Evolutionary conservation across 495 filamentous ascomycete species (phyloP).

Genomic region (Echria macrotheca): DNA sequence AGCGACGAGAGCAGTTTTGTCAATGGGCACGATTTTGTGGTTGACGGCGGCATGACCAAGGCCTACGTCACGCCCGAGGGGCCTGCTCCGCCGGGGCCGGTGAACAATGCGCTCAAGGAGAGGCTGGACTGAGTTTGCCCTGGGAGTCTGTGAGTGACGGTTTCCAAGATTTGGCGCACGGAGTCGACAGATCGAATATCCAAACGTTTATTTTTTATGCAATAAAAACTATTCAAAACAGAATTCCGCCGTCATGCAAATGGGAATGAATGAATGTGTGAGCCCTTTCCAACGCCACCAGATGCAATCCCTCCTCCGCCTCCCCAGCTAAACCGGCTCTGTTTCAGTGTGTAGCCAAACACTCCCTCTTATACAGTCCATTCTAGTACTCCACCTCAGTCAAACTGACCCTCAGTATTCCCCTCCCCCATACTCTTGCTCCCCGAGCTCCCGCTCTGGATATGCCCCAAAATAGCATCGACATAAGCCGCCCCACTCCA

Average conservation of each 20-base stretch:
- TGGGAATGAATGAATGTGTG: too few relatives aligned
- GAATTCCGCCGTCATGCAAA: too few relatives aligned
- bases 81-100: slow-evolving; percentile 60
- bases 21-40: slow-evolving; percentile 85
- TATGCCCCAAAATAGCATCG: slow-evolving; percentile 86
- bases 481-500: slow-evolving; percentile 94
- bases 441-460: slow-evolving; percentile 83
- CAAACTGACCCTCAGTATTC: slow-evolving; percentile 64
- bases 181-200: too few relatives aligned
- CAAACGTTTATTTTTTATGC: too few relatives aligned
- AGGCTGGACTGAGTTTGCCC: slow-evolving; percentile 19
- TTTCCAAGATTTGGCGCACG: too few relatives aligned
- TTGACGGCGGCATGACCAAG: slow-evolving; percentile 96
- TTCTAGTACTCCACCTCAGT: too few relatives aligned
- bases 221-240: too few relatives aligned
- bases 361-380: too few relatives aligned
- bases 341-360: too few relatives aligned
- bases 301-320: too few relatives aligned
- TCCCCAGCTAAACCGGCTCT: too few relatives aligned
- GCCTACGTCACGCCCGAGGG: slow-evolving; percentile 93
- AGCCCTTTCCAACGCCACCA: background rate
- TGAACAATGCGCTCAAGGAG: slow-evolving; percentile 55
- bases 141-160: background rate
- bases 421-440: slow-evolving; percentile 81
- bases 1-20: slow-evolving; percentile 94